Conservation (phyloP, 345 rosid species). For the Kandelia obovata region DNA sequence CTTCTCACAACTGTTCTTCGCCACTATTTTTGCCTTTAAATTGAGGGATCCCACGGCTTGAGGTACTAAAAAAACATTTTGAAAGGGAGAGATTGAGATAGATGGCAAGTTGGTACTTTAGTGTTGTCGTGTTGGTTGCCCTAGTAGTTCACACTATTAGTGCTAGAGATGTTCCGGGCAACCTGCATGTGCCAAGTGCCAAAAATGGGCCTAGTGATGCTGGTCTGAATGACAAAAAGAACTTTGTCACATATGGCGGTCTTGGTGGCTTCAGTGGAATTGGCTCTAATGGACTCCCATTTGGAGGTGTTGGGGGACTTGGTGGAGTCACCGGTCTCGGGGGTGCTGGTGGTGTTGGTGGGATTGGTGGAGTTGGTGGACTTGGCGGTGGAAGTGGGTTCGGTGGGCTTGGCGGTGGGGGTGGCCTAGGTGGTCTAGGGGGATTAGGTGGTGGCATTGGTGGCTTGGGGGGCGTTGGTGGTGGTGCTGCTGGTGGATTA, state of each 20-base stretch:
- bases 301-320: constrained; percentile 11
- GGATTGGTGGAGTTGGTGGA: background rate
- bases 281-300: constrained; percentile 5
- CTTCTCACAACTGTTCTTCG: constrained; percentile 28
- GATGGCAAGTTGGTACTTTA: background rate
- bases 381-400: background rate
- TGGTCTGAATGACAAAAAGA: constrained; percentile 18
- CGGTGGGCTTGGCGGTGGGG: background rate
- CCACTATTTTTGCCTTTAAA: constrained; percentile 23
- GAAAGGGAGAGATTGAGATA: background rate
- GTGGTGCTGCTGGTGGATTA: background rate
- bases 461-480: background rate
- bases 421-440: background rate
- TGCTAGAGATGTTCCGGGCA: background rate
- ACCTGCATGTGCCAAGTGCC: background rate
- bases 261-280: constrained; percentile 23
- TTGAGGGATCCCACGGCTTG: constrained; percentile 1
- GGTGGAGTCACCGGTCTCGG: constrained; percentile 6
- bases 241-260: constrained; percentile 12
- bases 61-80: background rate
- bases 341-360: constrained; percentile 7
- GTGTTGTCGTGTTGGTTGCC: background rate
- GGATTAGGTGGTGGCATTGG: background rate
- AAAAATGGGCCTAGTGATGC: constrained; percentile 13
- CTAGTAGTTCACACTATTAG: background rate